Base-by-base conservation (phyloP, 179 eudicot species). In the Sideroxylon spinosum region DNA sequence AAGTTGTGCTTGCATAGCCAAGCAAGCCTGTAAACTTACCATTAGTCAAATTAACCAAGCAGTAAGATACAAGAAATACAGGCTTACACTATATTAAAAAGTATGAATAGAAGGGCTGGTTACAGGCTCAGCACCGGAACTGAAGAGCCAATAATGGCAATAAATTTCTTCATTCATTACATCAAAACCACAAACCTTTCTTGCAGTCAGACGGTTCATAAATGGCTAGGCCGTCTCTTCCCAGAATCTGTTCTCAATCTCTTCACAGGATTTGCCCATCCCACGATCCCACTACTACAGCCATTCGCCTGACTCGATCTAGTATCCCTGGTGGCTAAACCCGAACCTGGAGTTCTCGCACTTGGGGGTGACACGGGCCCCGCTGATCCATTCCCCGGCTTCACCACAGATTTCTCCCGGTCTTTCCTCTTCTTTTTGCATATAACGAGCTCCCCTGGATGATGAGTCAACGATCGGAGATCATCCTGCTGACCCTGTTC, bases 181-280 rank as follows among this genome's bases (percentile, higher is more conserved):
- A 83, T 79, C 61, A 82, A 79, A 48, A 53, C 76, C 67, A 49
- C 49, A 71, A 73, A 78, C 64, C 67, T 74, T 71, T 50, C 26
- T 53, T 17, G 9, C 59, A 56, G 44, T 64, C 69, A 67, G 44
- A 77, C 81, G 66, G 71, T 28, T 91, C 87, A 91, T 76, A 87
- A 82, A 81, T 91, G 89, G 84, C 94, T 93, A 2, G 94, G 95
- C 29, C 98, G 82, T 84, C 97, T 84, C 77, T 87, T 95, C 63
- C 93, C 97, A 11, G 92, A 84, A 82, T 88, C 98, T 19, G 97
- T 93, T 82, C 98, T 90, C 88, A 88, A 69, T 73, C 92, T 86
- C 89, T 95, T 95, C n/a, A 95, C 98, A 25, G 95, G 97, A 67
- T 95, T 90, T 9, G 97, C 95, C 98, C 98, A 95, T 22, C 97